Conservation (phyloP, 306 rosid species). For the Luffa acutangula region DNA sequence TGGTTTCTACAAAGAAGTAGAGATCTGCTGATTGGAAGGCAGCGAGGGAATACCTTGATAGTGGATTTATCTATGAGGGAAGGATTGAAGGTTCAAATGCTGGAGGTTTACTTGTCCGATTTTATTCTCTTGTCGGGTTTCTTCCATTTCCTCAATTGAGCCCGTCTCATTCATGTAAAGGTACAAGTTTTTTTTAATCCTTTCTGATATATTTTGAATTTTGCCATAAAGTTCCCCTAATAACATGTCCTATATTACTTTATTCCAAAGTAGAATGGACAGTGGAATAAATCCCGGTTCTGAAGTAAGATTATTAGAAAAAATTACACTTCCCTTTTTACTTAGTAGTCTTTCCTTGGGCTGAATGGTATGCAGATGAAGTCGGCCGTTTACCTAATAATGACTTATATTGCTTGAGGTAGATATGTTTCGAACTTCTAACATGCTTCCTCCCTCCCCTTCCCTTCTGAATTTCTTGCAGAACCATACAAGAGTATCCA, state of each 20-base stretch:
- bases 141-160: conserved; percentile 77
- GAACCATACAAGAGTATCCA: conserved; percentile 54
- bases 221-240: neutral
- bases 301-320: neutral
- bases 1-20: conserved; percentile 76
- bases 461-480: conserved; percentile 21
- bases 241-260: neutral
- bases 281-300: neutral
- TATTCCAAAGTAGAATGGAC: neutral
- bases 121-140: conserved; percentile 64
- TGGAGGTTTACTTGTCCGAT: conserved; percentile 67
- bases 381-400: neutral
- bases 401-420: neutral
- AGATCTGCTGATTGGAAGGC: conserved; percentile 85
- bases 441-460: conserved; percentile 3
- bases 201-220: neutral
- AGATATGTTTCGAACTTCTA: conserved; percentile 14
- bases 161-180: conserved; percentile 67
- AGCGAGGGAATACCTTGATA: conserved; percentile 47
- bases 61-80: conserved; percentile 51
- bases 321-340: neutral
- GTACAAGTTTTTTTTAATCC: conserved; percentile 18
- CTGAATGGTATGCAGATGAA: neutral
- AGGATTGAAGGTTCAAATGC: conserved; percentile 61
- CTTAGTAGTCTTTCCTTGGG: neutral